phyloP scores from a whole-genome alignment of 257 asterid genomes.

The Solanum clarkiae region DNA sequence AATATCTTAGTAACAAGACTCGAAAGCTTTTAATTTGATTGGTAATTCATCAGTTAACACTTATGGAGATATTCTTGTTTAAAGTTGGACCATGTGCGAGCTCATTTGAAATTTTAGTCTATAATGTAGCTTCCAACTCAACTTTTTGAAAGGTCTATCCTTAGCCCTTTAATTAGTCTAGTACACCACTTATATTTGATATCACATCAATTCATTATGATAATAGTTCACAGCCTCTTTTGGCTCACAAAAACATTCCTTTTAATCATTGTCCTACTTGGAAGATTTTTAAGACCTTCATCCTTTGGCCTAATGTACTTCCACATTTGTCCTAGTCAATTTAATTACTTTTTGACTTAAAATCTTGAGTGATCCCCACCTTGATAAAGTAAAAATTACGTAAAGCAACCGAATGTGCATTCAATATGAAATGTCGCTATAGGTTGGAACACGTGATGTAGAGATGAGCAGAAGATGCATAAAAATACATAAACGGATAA shows the following conservation, averaged over 20 bases:
- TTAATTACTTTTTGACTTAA: too few relatives aligned
- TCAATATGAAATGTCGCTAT: too few relatives aligned
- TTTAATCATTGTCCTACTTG: not conserved
- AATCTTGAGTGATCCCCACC: not conserved
- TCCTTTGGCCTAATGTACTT: not conserved
- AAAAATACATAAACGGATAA: too few relatives aligned
- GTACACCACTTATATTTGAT: too few relatives aligned
- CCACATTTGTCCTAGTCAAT: not conserved
- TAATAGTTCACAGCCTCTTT: not conserved
- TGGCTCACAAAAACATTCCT: not conserved
- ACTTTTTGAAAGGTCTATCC: not conserved
- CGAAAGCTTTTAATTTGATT: not conserved
- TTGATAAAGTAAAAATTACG: too few relatives aligned
- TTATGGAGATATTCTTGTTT: not conserved
- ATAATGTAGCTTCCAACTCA: not conserved
- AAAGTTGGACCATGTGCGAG: not conserved
- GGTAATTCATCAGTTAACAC: too few relatives aligned
- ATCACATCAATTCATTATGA: not conserved
- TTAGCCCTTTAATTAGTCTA: too few relatives aligned
- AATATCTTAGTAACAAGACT: not conserved
- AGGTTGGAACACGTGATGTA: too few relatives aligned
- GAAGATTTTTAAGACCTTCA: not conserved
- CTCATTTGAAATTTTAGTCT: not conserved
- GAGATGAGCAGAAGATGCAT: too few relatives aligned
- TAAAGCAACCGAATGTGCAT: too few relatives aligned